Evolutionary conservation across 305 asterid genomes (phyloP).

Genomic region (Solanum hybrid): DNA sequence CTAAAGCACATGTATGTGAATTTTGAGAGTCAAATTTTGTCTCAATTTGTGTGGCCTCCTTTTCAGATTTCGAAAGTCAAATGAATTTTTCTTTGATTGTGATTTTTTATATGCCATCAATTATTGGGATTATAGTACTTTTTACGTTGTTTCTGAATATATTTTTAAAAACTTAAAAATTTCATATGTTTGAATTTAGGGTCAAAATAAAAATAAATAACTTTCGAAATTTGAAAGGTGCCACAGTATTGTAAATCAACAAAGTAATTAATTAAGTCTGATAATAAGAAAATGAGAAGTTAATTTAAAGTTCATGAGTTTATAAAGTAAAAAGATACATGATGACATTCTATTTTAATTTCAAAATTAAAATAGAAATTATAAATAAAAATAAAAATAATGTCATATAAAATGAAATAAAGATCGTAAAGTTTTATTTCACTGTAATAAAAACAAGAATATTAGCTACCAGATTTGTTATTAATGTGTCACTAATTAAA

Average conservation of each 20-base stretch:
- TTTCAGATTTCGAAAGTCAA: not conserved
- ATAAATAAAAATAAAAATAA: too few relatives aligned
- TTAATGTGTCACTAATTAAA: not conserved
- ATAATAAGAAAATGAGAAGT: not conserved
- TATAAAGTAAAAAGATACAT: not conserved
- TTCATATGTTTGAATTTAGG: not conserved
- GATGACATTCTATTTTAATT: not conserved
- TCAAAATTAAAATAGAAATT: not conserved
- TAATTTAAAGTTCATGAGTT: not conserved
- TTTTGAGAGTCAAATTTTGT: not conserved
- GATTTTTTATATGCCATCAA: not conserved
- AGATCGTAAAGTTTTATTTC: too few relatives aligned
- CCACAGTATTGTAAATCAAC: not conserved
- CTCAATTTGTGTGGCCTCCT: not conserved
- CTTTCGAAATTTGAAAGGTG: not conserved
- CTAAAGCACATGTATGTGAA: not conserved
- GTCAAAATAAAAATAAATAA: not conserved
- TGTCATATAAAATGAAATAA: too few relatives aligned
- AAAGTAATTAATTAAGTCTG: not conserved
- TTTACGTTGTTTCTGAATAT: not conserved
- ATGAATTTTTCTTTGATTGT: not conserved
- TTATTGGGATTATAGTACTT: not conserved
- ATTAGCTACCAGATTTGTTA: not conserved
- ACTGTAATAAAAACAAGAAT: not conserved
- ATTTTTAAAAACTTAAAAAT: not conserved